These are phyloP conservation scores for Cicer yamashitae DNA, from an alignment of 306 rosid species.

Conservation along the genomic window DNA sequence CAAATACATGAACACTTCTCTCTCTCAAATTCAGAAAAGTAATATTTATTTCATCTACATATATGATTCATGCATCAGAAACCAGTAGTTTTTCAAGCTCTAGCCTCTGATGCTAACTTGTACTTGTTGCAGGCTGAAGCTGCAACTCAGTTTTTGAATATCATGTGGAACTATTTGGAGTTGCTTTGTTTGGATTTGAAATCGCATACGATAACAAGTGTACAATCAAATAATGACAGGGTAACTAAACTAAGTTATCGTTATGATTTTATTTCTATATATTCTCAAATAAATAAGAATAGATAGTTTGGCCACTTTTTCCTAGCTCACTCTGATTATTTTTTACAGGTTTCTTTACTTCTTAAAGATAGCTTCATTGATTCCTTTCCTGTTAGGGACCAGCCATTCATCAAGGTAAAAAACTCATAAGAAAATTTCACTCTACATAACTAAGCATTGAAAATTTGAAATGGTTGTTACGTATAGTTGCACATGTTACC, in stretches of 20 bases:
- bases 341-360: constrained; percentile 88
- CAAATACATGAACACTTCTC: constrained; percentile 40
- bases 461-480: constrained; percentile 22
- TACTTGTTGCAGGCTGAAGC: constrained; percentile 69
- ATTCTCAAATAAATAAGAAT: constrained; percentile 31
- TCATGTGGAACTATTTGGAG: constrained; percentile 72
- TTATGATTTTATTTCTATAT: constrained; percentile 33
- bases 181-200: constrained; percentile 83
- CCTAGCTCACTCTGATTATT: constrained; percentile 33
- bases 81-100: constrained; percentile 30
- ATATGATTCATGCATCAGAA: constrained; percentile 32
- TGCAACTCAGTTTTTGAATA: constrained; percentile 68
- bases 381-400: constrained; percentile 84
- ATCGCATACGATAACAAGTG: constrained; percentile 83
- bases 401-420: constrained; percentile 85
- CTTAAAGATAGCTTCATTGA: constrained; percentile 92
- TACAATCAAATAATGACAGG: constrained; percentile 85
- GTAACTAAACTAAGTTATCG: constrained; percentile 51
- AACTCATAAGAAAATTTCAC: not conserved
- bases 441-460: constrained; percentile 9
- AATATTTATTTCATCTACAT: constrained; percentile 1
- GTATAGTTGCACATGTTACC: not conserved
- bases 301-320: constrained; percentile 32
- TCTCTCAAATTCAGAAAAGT: not conserved
- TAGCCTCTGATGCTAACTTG: constrained; percentile 35